These are phyloP conservation scores for Magnolia kwangsiensis DNA, from an alignment of 164 flowering plant genomes.

Conservation along the genomic window DNA sequence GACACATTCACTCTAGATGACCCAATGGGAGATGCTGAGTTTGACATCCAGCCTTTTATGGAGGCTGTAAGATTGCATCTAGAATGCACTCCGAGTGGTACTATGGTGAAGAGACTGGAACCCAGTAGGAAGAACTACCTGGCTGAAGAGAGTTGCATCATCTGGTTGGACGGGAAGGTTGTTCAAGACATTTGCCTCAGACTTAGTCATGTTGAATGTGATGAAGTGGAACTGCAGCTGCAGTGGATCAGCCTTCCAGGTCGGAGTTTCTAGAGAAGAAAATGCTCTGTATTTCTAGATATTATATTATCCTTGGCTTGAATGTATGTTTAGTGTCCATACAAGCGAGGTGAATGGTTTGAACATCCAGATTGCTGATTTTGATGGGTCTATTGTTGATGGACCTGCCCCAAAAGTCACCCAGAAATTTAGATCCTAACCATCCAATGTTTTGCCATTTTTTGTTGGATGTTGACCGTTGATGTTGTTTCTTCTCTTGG, in stretches of 20 bases:
- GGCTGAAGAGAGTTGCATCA: slow-evolving; percentile 57
- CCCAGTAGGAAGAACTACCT: slow-evolving; percentile 57
- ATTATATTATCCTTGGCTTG: too few species aligned
- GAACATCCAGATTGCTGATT: too few species aligned
- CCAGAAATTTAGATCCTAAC: too few species aligned
- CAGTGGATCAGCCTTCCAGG: slow-evolving; percentile 41
- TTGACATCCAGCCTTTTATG: slow-evolving; percentile 45
- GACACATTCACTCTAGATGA: slow-evolving; percentile 67
- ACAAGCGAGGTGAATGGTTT: too few species aligned
- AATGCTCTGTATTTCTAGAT: not conserved
- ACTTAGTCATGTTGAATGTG: slow-evolving; percentile 66
- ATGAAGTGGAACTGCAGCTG: slow-evolving; percentile 65
- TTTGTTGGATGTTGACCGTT: too few species aligned
- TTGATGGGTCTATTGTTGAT: too few species aligned
- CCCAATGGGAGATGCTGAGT: slow-evolving; percentile 81
- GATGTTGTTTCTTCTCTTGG: too few species aligned
- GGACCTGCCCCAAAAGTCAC: too few species aligned
- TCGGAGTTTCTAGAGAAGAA: too few species aligned
- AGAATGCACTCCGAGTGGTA: slow-evolving; percentile 38
- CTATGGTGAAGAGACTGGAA: slow-evolving; percentile 36
- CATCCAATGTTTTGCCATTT: too few species aligned
- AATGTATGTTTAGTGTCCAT: too few species aligned
- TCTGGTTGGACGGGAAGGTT: slow-evolving; percentile 46
- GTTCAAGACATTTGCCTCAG: slow-evolving; percentile 55
- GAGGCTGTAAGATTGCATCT: slow-evolving; percentile 42